Evolutionary conservation across 2,329 filamentous ascomycete species (phyloP), one percentile per base, ranked within the genome.

Genomic region (Epichloe elymi): DNA sequence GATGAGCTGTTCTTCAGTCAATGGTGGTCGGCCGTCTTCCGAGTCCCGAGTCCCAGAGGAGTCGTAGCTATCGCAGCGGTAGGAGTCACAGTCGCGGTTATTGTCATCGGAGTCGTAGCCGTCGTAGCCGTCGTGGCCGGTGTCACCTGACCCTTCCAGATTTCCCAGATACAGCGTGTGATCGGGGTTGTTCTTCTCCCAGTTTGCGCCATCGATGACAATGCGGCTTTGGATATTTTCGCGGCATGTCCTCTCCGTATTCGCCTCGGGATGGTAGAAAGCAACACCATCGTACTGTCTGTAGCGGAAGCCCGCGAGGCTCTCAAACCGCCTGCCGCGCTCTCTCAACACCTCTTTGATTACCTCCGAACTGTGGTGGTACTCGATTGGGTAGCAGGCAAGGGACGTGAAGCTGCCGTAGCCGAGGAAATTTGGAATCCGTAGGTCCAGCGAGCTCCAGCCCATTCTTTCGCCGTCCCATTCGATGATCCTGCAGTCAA

Each of bases 401-500:
- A 78, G 64, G 0, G 66, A 61, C 1, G 64, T 65, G 53, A 78
- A 74, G 50, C 66, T 64, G 40, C 65, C 66, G 12, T 70, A 71
- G 15, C 74, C 74, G 15, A 62, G 55, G 51, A 74, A 77, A 17
- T 65, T 59, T 8, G 60, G 54, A 37, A 76, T 68, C 30, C 61
- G 54, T 48, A 72, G 64, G 11, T 54, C 56, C 30, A 66, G 56
- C 5, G 59, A 54, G 8, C 61, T 58, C 51, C 69, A 69, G 10
- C 74, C 73, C 56, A 77, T 75, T 1, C 59, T 63, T 50, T 67
- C 67, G 20, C 75, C 74, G 50, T 74, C 67, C 60, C 71, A 75
- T 44, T 76, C 73, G 46, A 78, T 65, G 35, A 70, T 67, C 46
- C 68, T 63, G 53, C 65, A 67, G 5, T 63, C 56, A 19, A 76